Evolutionary conservation across 352 stramenopile genomes (phyloP).

Genomic region (Elongisporangium prolatum): DNA sequence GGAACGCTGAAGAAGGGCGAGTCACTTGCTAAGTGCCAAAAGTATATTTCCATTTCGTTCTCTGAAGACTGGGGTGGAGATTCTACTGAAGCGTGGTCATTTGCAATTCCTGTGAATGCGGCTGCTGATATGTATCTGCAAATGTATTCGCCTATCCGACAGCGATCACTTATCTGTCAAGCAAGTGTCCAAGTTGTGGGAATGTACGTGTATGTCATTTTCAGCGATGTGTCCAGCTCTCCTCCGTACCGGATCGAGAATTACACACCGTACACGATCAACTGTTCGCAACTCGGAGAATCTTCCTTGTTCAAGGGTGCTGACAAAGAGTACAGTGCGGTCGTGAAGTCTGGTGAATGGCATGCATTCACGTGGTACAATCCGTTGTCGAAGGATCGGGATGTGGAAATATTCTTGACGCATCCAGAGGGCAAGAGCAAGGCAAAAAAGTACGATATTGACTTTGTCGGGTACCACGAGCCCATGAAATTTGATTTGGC

Average conservation of each 20-base stretch:
- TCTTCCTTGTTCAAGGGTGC: conserved; percentile 62
- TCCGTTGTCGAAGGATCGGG: conserved; percentile 76
- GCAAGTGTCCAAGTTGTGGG: conserved; percentile 85
- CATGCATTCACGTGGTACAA: conserved; percentile 84
- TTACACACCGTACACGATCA: conserved; percentile 79
- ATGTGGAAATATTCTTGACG: conserved; percentile 59
- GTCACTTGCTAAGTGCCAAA: conserved; percentile 45
- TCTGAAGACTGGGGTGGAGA: conserved; percentile 50
- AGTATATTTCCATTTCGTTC: conserved; percentile 83
- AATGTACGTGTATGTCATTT: conserved; percentile 85
- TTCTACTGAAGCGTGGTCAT: conserved; percentile 65
- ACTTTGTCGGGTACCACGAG: conserved; percentile 76
- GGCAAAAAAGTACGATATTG: conserved; percentile 79
- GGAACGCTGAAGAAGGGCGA: conserved; percentile 69
- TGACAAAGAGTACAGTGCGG: conserved; percentile 42
- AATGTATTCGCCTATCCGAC: conserved; percentile 65
- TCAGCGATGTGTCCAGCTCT: conserved; percentile 74
- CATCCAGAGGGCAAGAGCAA: conserved; percentile 54
- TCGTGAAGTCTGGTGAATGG: conserved; percentile 65
- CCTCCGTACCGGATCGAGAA: conserved; percentile 87
- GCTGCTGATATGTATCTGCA: conserved; percentile 79
- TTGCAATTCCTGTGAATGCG: conserved; percentile 71
- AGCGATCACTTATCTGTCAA: conserved; percentile 78
- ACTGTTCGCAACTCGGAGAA: conserved; percentile 63
- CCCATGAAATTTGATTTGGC: conserved; percentile 41